These are phyloP conservation scores for Syzygium oleosum DNA, from an alignment of 345 rosid species.

Conservation along the genomic window DNA sequence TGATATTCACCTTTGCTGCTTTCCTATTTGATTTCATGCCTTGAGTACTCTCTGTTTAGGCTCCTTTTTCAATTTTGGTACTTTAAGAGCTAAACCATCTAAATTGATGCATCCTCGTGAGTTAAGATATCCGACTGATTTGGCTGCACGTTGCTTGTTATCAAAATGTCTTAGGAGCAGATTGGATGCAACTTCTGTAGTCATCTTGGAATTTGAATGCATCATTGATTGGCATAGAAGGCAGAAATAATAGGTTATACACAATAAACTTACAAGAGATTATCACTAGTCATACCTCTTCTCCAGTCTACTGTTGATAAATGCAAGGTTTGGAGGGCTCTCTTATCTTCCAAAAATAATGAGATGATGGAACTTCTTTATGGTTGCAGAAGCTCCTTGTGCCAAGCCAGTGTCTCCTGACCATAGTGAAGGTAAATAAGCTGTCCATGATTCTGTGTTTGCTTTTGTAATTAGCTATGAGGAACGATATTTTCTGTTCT, in stretches of 20 bases:
- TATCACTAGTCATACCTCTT: background rate
- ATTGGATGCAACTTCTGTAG: background rate
- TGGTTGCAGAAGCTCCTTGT: conserved; percentile 72
- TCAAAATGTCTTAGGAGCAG: background rate
- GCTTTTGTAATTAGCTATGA: background rate
- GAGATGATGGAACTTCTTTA: background rate
- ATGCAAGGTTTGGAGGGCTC: background rate
- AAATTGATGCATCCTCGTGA: background rate
- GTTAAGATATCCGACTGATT: background rate
- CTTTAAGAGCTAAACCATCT: background rate
- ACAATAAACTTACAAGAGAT: background rate
- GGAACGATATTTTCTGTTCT: background rate
- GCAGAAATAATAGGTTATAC: background rate
- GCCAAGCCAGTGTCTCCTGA: conserved; percentile 28
- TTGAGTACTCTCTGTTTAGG: background rate
- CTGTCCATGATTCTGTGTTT: background rate
- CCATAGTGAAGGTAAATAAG: conserved; percentile 35
- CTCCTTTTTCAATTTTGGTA: background rate
- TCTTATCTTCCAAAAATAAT: background rate
- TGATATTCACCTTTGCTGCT: background rate
- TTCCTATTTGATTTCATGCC: background rate
- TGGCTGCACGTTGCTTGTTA: background rate
- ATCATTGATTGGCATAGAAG: background rate
- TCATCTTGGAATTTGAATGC: background rate
- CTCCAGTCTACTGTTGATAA: background rate